phyloP scores from a whole-genome alignment of 257 asterid genomes.

The Salvia splendens region DNA sequence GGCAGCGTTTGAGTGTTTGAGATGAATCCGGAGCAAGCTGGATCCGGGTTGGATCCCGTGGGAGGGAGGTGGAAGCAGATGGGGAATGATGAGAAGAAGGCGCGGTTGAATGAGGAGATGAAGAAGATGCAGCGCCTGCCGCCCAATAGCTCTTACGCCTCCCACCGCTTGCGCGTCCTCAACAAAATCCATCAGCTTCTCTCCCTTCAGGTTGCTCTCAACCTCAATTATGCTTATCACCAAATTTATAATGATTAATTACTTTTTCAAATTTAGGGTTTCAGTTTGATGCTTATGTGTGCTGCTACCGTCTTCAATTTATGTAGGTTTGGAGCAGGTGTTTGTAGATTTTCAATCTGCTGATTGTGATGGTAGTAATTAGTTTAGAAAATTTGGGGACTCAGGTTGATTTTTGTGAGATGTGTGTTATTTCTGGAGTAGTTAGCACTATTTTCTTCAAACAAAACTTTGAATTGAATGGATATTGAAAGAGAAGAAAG shows the following conservation, averaged over 20 bases:
- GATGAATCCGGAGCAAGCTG: conserved; percentile 27
- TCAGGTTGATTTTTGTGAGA: not conserved
- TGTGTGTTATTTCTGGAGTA: not conserved
- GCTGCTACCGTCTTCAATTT: not conserved
- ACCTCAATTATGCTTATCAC: not conserved
- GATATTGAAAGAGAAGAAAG: no score
- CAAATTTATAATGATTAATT: not conserved
- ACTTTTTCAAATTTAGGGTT: conserved; percentile 13
- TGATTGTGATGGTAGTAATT: not conserved
- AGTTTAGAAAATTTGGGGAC: not conserved
- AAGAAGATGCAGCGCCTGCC: conserved; percentile 57
- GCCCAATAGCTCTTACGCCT: conserved; percentile 61
- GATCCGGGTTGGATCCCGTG: conserved; percentile 29
- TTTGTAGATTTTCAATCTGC: not conserved
- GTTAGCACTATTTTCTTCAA: not conserved
- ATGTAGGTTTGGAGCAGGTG: not conserved
- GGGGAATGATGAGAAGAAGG: conserved; percentile 50
- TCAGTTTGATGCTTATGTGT: not conserved
- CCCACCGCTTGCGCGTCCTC: conserved; percentile 71
- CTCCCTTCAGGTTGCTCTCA: conserved; percentile 53
- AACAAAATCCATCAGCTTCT: conserved; percentile 66
- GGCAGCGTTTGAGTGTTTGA: no score
- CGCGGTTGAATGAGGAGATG: conserved; percentile 60
- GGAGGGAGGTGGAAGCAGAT: conserved; percentile 32
- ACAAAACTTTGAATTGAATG: no score